Evolutionary conservation across 148 eudicot genomes (phyloP).

Genomic region (Heliosperma pusillum): DNA sequence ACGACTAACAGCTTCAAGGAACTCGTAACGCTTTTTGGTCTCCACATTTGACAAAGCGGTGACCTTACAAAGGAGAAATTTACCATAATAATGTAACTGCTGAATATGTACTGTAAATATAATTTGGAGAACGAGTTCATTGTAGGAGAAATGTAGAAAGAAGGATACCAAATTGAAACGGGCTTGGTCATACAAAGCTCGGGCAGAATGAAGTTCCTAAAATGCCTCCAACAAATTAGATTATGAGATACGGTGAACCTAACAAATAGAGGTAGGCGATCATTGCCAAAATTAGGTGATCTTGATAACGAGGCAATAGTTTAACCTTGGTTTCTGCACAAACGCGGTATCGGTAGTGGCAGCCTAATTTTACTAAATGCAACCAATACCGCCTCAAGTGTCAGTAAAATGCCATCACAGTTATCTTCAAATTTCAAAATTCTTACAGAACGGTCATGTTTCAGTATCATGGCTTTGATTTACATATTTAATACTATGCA

Average conservation of each 20-base stretch:
- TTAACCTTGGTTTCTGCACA: too few species aligned
- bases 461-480: neutral
- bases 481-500: neutral
- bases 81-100: slow-evolving; percentile 6
- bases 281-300: neutral
- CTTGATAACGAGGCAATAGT: neutral
- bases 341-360: neutral
- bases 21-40: slow-evolving; percentile 82
- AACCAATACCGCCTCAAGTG: neutral
- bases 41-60: slow-evolving; percentile 73
- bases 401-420: neutral
- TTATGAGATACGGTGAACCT: slow-evolving; percentile 37
- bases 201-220: slow-evolving; percentile 86
- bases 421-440: neutral
- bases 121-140: neutral
- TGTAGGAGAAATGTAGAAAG: neutral
- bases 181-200: slow-evolving; percentile 77
- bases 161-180: slow-evolving; percentile 73
- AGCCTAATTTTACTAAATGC: neutral
- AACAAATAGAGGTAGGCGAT: slow-evolving; percentile 19
- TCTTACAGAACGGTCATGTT: neutral
- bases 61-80: slow-evolving; percentile 43
- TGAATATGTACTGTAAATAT: slow-evolving; percentile 4
- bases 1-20: slow-evolving; percentile 78
- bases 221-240: slow-evolving; percentile 69